Base-by-base conservation (phyloP, 805 yeast genomes). In the Teunomyces gatunensis region DNA sequence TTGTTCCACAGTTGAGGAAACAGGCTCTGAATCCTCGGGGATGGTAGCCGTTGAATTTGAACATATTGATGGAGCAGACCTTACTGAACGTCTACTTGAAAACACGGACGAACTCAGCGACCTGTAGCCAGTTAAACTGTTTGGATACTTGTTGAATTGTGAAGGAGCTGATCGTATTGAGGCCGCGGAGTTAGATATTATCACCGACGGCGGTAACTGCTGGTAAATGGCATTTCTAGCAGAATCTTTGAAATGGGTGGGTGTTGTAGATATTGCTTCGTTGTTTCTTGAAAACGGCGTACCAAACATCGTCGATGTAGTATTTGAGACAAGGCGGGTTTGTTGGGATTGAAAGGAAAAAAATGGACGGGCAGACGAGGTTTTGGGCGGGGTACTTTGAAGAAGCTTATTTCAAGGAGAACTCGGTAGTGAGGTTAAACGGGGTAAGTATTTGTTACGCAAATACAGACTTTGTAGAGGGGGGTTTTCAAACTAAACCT, bases 141-240 rank as follows among this genome's bases (percentile, higher is more conserved):
- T 40, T 44, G 56, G 57, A 28, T 49, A 42, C 51, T 49, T 35
- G 30, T 60, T 61, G 44, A 59, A 55, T 46, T 61, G 65, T 3
- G 71, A 57, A 1, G 77, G 75, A 1, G 77, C 75, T 18, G 75
- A 69, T 47, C 74, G 69, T 44, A 72, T 62, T 10, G 73, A 63
- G 3, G 64, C 47, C 5, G 69, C 70, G 4, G 66, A 51, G 6
- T 64, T 52, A 21, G 55, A 53, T 6, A 58, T 51, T 3, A 55
- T 51, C 46, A 54, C 62, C 41, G 56, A 58, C 5, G 64, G 64
- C 5, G 73, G 73, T 25, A 73, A 61, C 51, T 69, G 74, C 49
- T 68, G 73, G 50, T 69, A 73, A 51, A 73, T 73, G 53, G 74
- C 75, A 54, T 63, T 69, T 56, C 77, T 61, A 34, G 77, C 77